Evolutionary conservation across 139 green algal species (phyloP).

Genomic region (Picochlorum sp.): DNA sequence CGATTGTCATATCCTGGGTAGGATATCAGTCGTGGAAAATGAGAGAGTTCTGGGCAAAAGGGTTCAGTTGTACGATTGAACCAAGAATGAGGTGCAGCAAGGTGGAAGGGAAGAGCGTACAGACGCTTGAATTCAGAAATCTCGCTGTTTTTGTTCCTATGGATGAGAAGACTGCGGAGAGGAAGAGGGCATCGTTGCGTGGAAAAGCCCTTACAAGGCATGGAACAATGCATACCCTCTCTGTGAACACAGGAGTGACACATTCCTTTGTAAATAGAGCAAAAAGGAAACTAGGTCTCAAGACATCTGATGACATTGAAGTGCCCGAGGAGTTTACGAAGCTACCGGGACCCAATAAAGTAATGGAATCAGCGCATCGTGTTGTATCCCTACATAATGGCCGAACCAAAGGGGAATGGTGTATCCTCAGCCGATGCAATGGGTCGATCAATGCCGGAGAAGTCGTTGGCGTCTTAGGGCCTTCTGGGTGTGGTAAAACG

Average conservation of each 20-base stretch:
- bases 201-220: conserved; percentile 5
- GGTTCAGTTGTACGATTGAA: background rate
- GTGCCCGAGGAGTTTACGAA: background rate
- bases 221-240: background rate
- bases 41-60: background rate
- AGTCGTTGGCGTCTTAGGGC: conserved; percentile 24
- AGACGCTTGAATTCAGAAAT: conserved; percentile 4
- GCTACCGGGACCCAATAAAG: background rate
- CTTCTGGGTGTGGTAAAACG: conserved; percentile 59
- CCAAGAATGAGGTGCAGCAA: background rate
- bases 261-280: background rate
- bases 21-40: conserved; percentile 11
- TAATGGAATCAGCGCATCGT: background rate
- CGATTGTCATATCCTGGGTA: conserved; percentile 5
- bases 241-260: background rate
- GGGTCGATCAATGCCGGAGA: conserved; percentile 7
- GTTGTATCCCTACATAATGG: conserved; percentile 14
- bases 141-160: conserved; percentile 11
- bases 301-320: background rate
- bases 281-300: conserved; percentile 4
- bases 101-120: conserved; percentile 7
- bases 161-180: background rate
- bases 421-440: conserved; percentile 8
- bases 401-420: conserved; percentile 2
- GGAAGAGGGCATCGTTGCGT: background rate